These are phyloP conservation scores for Torulaspora indica DNA, from an alignment of 805 yeast species.

Conservation along the genomic window DNA sequence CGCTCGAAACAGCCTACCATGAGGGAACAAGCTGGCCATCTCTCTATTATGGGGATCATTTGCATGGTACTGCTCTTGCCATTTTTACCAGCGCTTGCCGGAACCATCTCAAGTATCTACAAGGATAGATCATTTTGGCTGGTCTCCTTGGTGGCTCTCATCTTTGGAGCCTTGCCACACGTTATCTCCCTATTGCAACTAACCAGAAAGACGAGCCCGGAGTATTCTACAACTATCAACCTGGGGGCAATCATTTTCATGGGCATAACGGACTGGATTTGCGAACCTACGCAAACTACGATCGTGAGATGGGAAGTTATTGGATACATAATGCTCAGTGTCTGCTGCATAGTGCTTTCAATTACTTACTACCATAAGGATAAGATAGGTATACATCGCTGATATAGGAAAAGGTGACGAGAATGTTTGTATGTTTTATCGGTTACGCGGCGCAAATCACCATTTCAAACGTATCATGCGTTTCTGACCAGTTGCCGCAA, in stretches of 20 bases:
- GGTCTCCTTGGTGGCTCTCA: conserved; percentile 14
- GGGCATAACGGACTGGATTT: conserved; percentile 32
- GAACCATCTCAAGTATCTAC: conserved; percentile 13
- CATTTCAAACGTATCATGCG: conserved; percentile 32
- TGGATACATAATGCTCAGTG: conserved; percentile 27
- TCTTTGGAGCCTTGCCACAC: conserved; percentile 29
- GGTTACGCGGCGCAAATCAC: conserved; percentile 7
- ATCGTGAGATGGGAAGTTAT: conserved; percentile 35
- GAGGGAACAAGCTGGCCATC: conserved; percentile 19
- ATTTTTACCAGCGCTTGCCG: conserved; percentile 17
- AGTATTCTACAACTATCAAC: conserved; percentile 29
- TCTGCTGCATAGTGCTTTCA: conserved; percentile 26
- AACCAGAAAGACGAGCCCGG: conserved; percentile 26
- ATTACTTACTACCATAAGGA: conserved; percentile 18
- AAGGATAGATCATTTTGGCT: conserved; percentile 21
- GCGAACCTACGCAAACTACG: conserved; percentile 29
- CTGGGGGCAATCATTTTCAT: conserved; percentile 28
- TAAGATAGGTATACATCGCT: conserved; percentile 6
- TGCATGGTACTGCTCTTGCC: conserved; percentile 24
- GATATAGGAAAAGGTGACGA: conserved; percentile 5
- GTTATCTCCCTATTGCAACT: conserved; percentile 25
- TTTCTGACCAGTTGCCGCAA: conserved; percentile 37
- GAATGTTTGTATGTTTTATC: background rate
- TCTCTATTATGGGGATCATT: conserved; percentile 21
- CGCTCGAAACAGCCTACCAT: conserved; percentile 11